A percentile compares a stretch with the other conserved stretches of the same genome.
Conservation (phyloP, 371 early-diverging fungal genomes). For the Cokeromyces recurvatus region DNA sequence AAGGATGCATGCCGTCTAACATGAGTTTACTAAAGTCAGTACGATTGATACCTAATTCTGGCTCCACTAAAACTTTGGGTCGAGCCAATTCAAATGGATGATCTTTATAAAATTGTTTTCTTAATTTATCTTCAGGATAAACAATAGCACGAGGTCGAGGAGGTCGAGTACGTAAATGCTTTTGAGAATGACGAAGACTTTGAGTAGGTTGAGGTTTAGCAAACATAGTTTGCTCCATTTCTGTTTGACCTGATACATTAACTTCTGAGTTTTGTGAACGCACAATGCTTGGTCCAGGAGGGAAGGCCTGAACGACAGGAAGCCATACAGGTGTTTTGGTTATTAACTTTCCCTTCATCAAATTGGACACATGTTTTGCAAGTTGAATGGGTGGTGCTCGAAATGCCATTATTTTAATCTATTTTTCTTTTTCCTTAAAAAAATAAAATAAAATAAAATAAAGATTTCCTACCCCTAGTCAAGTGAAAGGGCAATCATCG, state of each 20-base stretch:
- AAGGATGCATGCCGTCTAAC: conserved; percentile 47
- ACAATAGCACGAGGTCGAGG: conserved; percentile 65
- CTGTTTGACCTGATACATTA: conserved; percentile 34
- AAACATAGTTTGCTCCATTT: conserved; percentile 30
- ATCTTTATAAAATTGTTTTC: conserved; percentile 79
- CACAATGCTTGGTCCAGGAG: conserved; percentile 64
- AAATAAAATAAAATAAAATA: too few species aligned
- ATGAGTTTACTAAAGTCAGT: conserved; percentile 42
- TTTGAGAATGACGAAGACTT: conserved; percentile 39
- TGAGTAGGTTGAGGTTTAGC: conserved; percentile 16
- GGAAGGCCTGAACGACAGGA: conserved; percentile 49
- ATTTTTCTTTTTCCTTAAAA: too few species aligned
- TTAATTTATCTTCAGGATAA: conserved; percentile 85
- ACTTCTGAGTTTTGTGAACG: conserved; percentile 43
- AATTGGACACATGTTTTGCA: conserved; percentile 41
- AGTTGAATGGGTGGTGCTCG: conserved; percentile 34
- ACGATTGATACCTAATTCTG: conserved; percentile 40
- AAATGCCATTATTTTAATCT: conserved; percentile 28
- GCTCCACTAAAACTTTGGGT: conserved; percentile 63
- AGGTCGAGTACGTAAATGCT: conserved; percentile 50
- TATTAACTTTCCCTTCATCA: conserved; percentile 52
- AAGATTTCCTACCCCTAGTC: too few species aligned
- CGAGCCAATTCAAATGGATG: conserved; percentile 83
- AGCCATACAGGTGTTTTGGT: conserved; percentile 62
- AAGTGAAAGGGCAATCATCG: too few species aligned